A percentile compares a stretch with the other conserved stretches of the same genome.
These are phyloP conservation scores for Coemansia sp. DNA, from an alignment of 192 early-diverging fungal genomes.

Conservation along the genomic window DNA sequence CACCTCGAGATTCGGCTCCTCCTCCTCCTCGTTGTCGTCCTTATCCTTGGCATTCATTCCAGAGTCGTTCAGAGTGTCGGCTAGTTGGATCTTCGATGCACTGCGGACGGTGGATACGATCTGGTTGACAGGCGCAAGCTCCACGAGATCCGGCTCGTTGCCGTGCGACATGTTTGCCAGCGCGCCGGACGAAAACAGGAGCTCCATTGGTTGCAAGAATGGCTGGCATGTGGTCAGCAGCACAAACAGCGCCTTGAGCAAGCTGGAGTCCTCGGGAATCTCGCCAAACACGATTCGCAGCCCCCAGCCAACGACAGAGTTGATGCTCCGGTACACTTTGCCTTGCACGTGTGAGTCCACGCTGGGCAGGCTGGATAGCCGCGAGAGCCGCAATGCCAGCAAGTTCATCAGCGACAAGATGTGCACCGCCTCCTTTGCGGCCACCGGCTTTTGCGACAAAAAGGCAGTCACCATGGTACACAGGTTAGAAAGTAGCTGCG, in stretches of 20 bases:
- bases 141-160: slow-evolving; percentile 7
- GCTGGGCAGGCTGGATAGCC: not conserved
- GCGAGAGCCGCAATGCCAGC: slow-evolving; percentile 3
- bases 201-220: slow-evolving; percentile 11
- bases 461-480: slow-evolving; percentile 13
- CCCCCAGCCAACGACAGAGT: slow-evolving; percentile 13
- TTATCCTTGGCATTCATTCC: not conserved
- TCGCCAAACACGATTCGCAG: slow-evolving; percentile 16
- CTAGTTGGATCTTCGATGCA: slow-evolving; percentile 18
- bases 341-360: not conserved
- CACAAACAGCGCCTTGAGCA: slow-evolving; percentile 15
- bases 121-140: slow-evolving; percentile 24
- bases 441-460: slow-evolving; percentile 18
- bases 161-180: slow-evolving; percentile 1
- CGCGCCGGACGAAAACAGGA: not conserved
- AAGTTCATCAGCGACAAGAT: slow-evolving; percentile 12
- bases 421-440: slow-evolving; percentile 13
- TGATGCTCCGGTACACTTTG: slow-evolving; percentile 6
- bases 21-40: slow-evolving; percentile 17
- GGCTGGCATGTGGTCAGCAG: slow-evolving; percentile 24
- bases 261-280: slow-evolving; percentile 17
- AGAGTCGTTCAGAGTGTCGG: not conserved
- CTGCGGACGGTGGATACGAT: slow-evolving; percentile 17
- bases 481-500: slow-evolving; percentile 13
- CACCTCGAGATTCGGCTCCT: slow-evolving; percentile 22